These are phyloP conservation scores for Lyophyllum atratum DNA, from an alignment of 768 basidiomycete species.

Conservation along the genomic window DNA sequence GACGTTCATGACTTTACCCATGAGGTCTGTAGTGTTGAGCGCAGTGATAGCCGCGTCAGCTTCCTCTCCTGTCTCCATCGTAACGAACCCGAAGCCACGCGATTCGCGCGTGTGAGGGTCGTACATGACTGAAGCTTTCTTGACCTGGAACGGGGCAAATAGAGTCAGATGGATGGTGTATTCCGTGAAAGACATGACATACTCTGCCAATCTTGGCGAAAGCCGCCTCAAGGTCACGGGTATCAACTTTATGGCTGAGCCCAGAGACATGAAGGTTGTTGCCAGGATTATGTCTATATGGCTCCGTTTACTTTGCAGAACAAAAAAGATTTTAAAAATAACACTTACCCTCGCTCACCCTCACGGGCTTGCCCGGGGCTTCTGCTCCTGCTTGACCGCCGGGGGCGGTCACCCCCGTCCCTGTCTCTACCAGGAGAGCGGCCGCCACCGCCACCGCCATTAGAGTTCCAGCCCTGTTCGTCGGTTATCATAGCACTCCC, in stretches of 20 bases:
- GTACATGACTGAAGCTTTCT: constrained; percentile 72
- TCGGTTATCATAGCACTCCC: constrained; percentile 50
- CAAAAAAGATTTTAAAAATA: constrained; percentile 14
- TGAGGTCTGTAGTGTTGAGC: constrained; percentile 79
- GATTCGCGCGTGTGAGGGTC: constrained; percentile 71
- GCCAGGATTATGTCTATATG: constrained; percentile 60
- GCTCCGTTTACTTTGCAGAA: neutral
- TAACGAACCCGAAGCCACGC: constrained; percentile 83
- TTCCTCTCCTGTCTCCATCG: constrained; percentile 70
- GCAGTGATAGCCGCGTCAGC: constrained; percentile 90
- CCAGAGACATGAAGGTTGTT: constrained; percentile 68
- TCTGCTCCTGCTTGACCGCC: constrained; percentile 77
- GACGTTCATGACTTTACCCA: constrained; percentile 88
- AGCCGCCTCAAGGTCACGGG: constrained; percentile 82
- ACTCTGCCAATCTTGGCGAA: constrained; percentile 91
- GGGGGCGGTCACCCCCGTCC: constrained; percentile 48
- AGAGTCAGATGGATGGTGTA: neutral
- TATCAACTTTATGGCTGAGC: constrained; percentile 62
- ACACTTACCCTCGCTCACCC: constrained; percentile 56
- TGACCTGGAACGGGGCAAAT: constrained; percentile 46
- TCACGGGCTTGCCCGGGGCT: constrained; percentile 59
- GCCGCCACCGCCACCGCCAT: constrained; percentile 30
- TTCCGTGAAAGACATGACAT: constrained; percentile 26
- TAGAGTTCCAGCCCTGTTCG: constrained; percentile 55
- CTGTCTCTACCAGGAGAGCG: constrained; percentile 49